These are phyloP conservation scores for Lactuca saligna DNA, from an alignment of 129 eudicot species.

Conservation along the genomic window DNA sequence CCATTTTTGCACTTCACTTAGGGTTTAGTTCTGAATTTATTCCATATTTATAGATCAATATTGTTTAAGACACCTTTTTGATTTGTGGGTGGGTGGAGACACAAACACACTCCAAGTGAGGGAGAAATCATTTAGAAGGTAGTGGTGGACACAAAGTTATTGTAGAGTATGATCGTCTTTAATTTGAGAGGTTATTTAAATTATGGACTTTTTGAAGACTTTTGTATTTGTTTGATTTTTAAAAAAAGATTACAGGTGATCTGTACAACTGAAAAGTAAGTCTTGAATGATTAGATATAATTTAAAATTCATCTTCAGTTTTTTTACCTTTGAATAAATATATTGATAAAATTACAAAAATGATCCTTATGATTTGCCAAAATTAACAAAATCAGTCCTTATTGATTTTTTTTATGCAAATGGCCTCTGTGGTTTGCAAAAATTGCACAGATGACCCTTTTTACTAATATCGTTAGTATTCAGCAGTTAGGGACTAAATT, in stretches of 20 bases:
- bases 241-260: neutral
- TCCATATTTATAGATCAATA: conserved; percentile 40
- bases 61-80: conserved; percentile 22
- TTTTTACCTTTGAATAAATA: neutral
- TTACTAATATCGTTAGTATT: no score
- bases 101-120: conserved; percentile 41
- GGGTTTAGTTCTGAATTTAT: conserved; percentile 18
- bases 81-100: conserved; percentile 51
- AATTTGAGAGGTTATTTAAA: conserved; percentile 10
- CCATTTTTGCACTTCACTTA: conserved; percentile 29
- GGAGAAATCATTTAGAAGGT: conserved; percentile 35
- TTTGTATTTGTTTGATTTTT: neutral
- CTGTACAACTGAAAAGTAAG: neutral
- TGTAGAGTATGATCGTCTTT: conserved; percentile 16
- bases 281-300: neutral
- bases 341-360: no score
- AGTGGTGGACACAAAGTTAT: conserved; percentile 37
- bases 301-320: neutral
- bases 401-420: no score
- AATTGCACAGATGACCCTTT: no score
- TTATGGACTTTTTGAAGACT: conserved; percentile 7
- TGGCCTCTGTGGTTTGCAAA: no score
- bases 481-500: no score
- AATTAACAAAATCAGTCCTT: no score
- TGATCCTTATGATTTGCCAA: no score